Percentiles rank a stretch among this genome's conserved stretches.
Conservation (phyloP, 495 filamentous ascomycete genomes). For the Clavariopsis aquatica region DNA sequence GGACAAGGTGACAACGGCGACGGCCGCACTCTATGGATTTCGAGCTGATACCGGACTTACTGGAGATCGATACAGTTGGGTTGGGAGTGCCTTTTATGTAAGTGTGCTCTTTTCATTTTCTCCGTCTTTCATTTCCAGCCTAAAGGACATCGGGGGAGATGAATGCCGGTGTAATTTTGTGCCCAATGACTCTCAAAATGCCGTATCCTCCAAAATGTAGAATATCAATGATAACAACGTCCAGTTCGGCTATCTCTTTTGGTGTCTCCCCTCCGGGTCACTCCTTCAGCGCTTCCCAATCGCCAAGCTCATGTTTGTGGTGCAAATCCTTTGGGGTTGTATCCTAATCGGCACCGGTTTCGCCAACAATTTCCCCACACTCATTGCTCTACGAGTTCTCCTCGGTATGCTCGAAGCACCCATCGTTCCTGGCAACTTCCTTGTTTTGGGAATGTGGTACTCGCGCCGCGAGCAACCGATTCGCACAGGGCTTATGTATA, state of each 20-base stretch:
- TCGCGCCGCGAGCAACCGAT: constrained; percentile 60
- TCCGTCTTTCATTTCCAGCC: not conserved
- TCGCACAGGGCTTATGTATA: constrained; percentile 62
- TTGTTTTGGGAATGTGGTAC: constrained; percentile 53
- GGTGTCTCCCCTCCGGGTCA: constrained; percentile 52
- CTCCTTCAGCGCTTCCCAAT: constrained; percentile 58
- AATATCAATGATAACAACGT: not conserved
- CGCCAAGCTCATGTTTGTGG: constrained; percentile 58
- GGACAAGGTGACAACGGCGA: constrained; percentile 16
- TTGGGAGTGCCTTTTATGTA: constrained; percentile 78
- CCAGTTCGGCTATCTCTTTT: constrained; percentile 60
- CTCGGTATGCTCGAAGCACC: constrained; percentile 59
- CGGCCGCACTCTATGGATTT: constrained; percentile 39
- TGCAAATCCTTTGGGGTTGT: constrained; percentile 63
- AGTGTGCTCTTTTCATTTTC: not conserved
- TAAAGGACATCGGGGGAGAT: no score
- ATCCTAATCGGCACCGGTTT: constrained; percentile 59
- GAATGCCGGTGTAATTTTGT: no score
- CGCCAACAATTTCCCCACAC: constrained; percentile 55
- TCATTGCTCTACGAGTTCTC: constrained; percentile 60
- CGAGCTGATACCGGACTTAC: constrained; percentile 54
- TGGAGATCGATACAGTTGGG: constrained; percentile 63
- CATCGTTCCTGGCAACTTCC: constrained; percentile 41
- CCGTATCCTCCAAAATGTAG: not conserved
- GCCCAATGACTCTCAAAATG: not conserved